Conservation (phyloP, 768 basidiomycete genomes). For the Tricholoma sp. region DNA sequence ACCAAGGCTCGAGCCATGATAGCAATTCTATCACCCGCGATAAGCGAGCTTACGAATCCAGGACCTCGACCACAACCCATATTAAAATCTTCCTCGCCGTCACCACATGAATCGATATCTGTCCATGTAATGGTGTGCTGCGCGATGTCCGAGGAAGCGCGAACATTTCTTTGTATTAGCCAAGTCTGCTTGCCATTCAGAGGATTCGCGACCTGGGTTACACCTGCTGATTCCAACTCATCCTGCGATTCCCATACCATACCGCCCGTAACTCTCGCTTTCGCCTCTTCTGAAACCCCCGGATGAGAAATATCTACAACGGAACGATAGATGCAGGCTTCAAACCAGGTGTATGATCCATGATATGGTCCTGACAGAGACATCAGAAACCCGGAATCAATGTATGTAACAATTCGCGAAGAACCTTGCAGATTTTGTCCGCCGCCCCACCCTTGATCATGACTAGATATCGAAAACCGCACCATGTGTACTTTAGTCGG, state of each 20-base stretch:
- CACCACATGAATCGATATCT: not conserved
- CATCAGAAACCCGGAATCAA: not conserved
- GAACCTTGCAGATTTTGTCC: conserved; percentile 16
- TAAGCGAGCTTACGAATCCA: conserved; percentile 17
- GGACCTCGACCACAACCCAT: conserved; percentile 10
- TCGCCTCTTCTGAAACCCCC: not conserved
- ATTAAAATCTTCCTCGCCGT: not conserved
- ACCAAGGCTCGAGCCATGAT: conserved; percentile 27
- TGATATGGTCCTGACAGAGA: conserved; percentile 20
- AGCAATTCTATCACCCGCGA: conserved; percentile 18
- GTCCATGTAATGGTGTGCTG: conserved; percentile 23
- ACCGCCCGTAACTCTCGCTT: not conserved
- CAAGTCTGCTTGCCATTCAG: conserved; percentile 13
- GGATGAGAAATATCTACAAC: not conserved
- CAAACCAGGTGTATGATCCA: conserved; percentile 30
- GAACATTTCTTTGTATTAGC: conserved; percentile 25
- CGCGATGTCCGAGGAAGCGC: conserved; percentile 14
- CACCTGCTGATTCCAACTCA: not conserved
- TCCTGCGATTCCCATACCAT: conserved; percentile 5
- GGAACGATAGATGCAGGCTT: conserved; percentile 24
- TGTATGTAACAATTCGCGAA: not conserved
- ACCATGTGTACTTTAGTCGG: conserved; percentile 17
- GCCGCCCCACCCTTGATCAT: conserved; percentile 31
- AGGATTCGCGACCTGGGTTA: conserved; percentile 12
- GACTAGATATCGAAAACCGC: conserved; percentile 13